phyloP scores from a whole-genome alignment of 2,329 filamentous ascomycete species.

The Lizonia empirigonia region DNA sequence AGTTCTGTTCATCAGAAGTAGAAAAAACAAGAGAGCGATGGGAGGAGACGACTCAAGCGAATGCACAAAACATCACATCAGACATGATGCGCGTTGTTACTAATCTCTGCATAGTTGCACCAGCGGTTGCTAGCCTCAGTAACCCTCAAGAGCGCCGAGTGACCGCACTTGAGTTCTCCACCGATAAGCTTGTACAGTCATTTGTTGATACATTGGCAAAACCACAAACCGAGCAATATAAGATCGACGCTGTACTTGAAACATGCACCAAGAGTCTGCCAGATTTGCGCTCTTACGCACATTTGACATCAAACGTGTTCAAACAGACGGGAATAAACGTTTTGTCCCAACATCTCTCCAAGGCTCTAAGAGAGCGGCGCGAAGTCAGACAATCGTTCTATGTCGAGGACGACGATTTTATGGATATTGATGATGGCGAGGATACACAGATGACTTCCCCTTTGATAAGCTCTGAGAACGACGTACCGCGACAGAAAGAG shows the following conservation, averaged over 20 bases:
- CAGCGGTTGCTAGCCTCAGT: conserved; percentile 36
- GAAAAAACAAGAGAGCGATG: conserved; percentile 54
- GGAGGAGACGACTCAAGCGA: conserved; percentile 50
- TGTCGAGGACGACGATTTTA: conserved; percentile 56
- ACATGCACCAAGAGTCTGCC: conserved; percentile 43
- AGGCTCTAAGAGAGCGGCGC: conserved; percentile 36
- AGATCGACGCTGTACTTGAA: conserved; percentile 52
- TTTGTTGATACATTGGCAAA: conserved; percentile 46
- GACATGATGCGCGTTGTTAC: conserved; percentile 58
- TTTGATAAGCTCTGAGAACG: conserved; percentile 39
- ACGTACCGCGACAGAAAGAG: conserved; percentile 56
- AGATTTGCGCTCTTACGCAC: conserved; percentile 24
- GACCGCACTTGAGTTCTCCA: conserved; percentile 26
- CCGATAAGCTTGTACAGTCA: conserved; percentile 30
- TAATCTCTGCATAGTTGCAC: conserved; percentile 54
- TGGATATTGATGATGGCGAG: conserved; percentile 71
- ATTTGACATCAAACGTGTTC: conserved; percentile 27
- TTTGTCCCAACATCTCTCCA: conserved; percentile 39
- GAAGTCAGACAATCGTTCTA: conserved; percentile 42
- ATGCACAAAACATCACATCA: conserved; percentile 53
- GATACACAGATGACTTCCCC: conserved; percentile 63
- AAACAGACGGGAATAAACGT: conserved; percentile 41
- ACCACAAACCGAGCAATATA: conserved; percentile 50
- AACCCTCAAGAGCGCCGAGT: conserved; percentile 31
- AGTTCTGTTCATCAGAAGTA: conserved; percentile 54